A percentile compares a stretch with the other conserved stretches of the same genome.
These are phyloP conservation scores for Letharia columbiana DNA, from an alignment of 495 filamentous ascomycete genomes.

Conservation along the genomic window DNA sequence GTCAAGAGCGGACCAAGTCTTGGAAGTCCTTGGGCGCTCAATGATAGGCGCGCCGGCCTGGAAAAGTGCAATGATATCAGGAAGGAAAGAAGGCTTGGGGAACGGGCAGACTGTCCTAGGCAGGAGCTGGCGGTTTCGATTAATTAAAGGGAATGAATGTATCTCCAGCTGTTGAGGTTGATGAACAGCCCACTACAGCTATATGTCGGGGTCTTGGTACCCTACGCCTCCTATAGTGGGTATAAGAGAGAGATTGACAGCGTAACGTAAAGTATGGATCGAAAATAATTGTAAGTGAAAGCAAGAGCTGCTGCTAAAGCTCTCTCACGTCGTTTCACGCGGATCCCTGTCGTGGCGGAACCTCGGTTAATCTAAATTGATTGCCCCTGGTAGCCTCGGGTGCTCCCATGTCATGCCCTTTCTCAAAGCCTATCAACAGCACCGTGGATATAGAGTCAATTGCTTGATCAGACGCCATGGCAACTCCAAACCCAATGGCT, in stretches of 20 bases:
- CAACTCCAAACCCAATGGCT: conserved; percentile 28
- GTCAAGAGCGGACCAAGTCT: background rate
- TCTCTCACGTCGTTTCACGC: background rate
- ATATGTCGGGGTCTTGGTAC: background rate
- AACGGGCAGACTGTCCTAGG: background rate
- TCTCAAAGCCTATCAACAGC: background rate
- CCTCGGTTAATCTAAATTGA: background rate
- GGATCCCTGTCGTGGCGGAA: conserved; percentile 11
- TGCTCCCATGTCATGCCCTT: too few species aligned
- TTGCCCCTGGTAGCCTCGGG: too few species aligned
- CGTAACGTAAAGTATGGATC: background rate
- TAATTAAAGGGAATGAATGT: background rate
- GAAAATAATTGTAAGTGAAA: background rate
- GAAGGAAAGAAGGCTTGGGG: background rate
- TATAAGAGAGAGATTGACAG: background rate
- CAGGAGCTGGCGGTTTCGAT: background rate
- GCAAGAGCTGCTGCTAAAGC: background rate
- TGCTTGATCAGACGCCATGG: conserved; percentile 9
- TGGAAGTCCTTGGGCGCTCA: background rate
- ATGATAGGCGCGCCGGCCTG: background rate
- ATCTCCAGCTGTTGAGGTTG: background rate
- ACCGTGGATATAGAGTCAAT: background rate
- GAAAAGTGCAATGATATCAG: background rate
- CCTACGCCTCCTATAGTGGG: background rate
- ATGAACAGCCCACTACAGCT: too few species aligned